Evolutionary conservation across 192 early-diverging fungal genomes (phyloP), one percentile per base, ranked within the genome.

Genomic region (Backusella circina): DNA sequence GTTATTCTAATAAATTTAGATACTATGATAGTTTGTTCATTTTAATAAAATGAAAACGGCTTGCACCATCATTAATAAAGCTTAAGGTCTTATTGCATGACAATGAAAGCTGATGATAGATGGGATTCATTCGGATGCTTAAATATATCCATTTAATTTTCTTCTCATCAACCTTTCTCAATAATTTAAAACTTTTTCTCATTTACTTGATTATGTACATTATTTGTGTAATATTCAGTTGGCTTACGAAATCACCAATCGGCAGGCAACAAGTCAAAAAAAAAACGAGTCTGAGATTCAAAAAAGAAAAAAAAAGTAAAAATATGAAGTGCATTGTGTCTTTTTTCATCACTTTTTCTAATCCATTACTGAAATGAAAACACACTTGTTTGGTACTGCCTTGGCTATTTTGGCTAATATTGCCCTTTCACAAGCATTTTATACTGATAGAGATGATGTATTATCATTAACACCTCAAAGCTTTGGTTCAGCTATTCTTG

Each of bases 401-500:
- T 41, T 70, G 10, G 37, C 39, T 2, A 15, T 70, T 39, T 31
- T 23, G n/a, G 39, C 38, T 32, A 37, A 71, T 26, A 41, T 41
- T 33, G 31, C 67, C 6, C 31, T 67, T 21, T 66, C 57, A 8
- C 68, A 72, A 44, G 90, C 85, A 23, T 80, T 93, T 41, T 93
- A 90, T 66, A 83, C 77, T 6, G 72, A 71, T 12, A 81, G 79
- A 64, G 86, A 85, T 61, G 79, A 80, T 39, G 88, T 91, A 57
- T 65, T 89, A n/a, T 66, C 85, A 31, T 16, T 91, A 23, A 88
- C 66, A 38, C 26, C 84, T 15, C 51, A 85, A 16, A 94, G 90
- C 77, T 94, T 93, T 80, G 83, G 88, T 15, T 38, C 85, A 12
- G 90, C 90, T 72, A 90, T 96, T 31, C 77, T 94, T 66, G 80